Percentiles rank a stretch among this genome's conserved stretches.
phyloP scores from a whole-genome alignment of 2,329 filamentous ascomycete genomes.

The Aureobasidium lini region DNA sequence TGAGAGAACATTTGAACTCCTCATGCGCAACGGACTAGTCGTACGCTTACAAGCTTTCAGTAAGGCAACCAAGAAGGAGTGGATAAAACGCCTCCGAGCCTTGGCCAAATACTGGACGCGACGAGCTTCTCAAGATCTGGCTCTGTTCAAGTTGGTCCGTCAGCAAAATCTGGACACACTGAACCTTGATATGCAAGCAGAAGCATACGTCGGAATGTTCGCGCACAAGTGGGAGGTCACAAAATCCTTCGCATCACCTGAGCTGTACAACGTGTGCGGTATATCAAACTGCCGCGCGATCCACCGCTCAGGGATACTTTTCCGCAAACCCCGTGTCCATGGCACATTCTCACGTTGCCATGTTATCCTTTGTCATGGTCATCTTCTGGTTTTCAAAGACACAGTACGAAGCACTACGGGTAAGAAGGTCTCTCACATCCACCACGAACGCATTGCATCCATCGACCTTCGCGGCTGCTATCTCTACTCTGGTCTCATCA shows the following conservation, averaged over 20 bases:
- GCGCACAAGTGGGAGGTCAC: slow-evolving; percentile 62
- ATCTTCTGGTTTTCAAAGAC: slow-evolving; percentile 55
- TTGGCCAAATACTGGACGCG: slow-evolving; percentile 56
- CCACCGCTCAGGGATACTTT: slow-evolving; percentile 54
- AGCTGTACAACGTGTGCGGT: slow-evolving; percentile 62
- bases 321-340: slow-evolving; percentile 56
- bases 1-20: slow-evolving; percentile 53
- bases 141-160: slow-evolving; percentile 50
- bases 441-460: slow-evolving; percentile 53
- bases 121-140: slow-evolving; percentile 49
- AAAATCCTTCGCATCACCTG: slow-evolving; percentile 53
- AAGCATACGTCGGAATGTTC: slow-evolving; percentile 59
- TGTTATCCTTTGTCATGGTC: slow-evolving; percentile 53
- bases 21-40: slow-evolving; percentile 54
- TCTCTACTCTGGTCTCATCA: slow-evolving; percentile 57
- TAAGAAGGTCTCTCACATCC: slow-evolving; percentile 50
- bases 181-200: slow-evolving; percentile 58
- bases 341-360: slow-evolving; percentile 54
- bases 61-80: slow-evolving; percentile 50
- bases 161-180: slow-evolving; percentile 51
- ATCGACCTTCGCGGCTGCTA: slow-evolving; percentile 58
- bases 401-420: slow-evolving; percentile 49
- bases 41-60: slow-evolving; percentile 52
- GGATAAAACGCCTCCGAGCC: slow-evolving; percentile 51
- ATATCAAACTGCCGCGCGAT: slow-evolving; percentile 56